phyloP scores from a whole-genome alignment of 345 rosid species.

The Lepidium didymum region DNA sequence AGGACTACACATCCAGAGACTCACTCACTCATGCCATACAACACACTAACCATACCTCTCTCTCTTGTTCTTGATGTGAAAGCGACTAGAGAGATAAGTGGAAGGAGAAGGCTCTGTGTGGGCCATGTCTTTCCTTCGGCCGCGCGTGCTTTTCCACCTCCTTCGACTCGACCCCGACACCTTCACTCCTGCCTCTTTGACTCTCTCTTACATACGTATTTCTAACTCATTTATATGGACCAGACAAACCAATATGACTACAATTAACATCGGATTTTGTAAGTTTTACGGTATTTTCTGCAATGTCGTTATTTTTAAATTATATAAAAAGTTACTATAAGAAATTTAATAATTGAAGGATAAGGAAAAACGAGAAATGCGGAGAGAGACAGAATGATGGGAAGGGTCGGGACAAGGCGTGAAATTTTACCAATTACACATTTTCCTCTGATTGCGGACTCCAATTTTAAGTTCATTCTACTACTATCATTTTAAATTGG shows the following conservation, averaged over 20 bases:
- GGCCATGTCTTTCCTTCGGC: slow-evolving; percentile 18
- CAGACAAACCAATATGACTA: slow-evolving; percentile 12
- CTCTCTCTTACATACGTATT: slow-evolving; percentile 8
- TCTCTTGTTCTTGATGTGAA: slow-evolving; percentile 17
- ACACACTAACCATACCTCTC: slow-evolving; percentile 17
- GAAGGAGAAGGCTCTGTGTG: slow-evolving; percentile 19
- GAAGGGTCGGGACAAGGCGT: slow-evolving; percentile 27
- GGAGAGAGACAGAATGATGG: slow-evolving; percentile 32
- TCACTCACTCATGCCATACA: slow-evolving; percentile 8
- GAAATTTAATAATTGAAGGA: neutral
- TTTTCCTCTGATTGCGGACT: slow-evolving; percentile 31
- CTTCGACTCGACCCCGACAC: slow-evolving; percentile 22
- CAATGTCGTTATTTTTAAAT: neutral
- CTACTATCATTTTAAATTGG: too few species aligned
- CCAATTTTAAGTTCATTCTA: neutral
- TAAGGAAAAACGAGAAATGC: slow-evolving; percentile 16
- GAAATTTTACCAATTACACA: slow-evolving; percentile 8
- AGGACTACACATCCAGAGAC: slow-evolving; percentile 20
- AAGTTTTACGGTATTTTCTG: neutral
- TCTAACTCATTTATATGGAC: slow-evolving; percentile 1
- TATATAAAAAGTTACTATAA: neutral
- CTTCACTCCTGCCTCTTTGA: slow-evolving; percentile 29
- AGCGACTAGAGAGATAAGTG: slow-evolving; percentile 28
- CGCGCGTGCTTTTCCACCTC: slow-evolving; percentile 30
- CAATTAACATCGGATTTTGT: too few species aligned